A percentile compares a stretch with the other conserved stretches of the same genome.
These are phyloP conservation scores for Annulohypoxylon maeteangense DNA, from an alignment of 495 filamentous ascomycete genomes.

Conservation along the genomic window DNA sequence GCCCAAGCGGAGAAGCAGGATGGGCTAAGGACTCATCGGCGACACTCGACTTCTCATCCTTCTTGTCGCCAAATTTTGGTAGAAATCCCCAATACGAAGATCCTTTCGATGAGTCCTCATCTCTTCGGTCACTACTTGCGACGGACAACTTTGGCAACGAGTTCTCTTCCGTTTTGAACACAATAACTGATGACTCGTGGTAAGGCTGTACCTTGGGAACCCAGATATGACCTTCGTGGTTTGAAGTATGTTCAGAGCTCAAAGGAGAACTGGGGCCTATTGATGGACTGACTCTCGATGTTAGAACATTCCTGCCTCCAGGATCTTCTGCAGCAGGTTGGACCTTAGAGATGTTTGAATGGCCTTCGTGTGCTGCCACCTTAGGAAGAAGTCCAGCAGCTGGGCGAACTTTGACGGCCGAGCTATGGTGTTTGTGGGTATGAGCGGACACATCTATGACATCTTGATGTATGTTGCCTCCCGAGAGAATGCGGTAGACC, in stretches of 20 bases:
- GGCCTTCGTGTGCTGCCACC: slow-evolving; percentile 20
- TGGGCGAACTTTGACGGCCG: slow-evolving; percentile 49
- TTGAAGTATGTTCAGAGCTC: background rate
- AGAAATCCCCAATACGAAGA: slow-evolving; percentile 42
- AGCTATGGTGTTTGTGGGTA: slow-evolving; percentile 44
- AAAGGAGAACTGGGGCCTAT: slow-evolving; percentile 11
- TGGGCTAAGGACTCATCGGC: background rate
- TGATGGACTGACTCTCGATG: slow-evolving; percentile 21
- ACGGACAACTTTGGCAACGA: slow-evolving; percentile 5
- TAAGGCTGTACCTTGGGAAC: slow-evolving; percentile 36
- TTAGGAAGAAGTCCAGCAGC: slow-evolving; percentile 27
- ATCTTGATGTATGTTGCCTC: slow-evolving; percentile 44
- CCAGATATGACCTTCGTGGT: slow-evolving; percentile 35
- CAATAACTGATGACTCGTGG: slow-evolving; percentile 7
- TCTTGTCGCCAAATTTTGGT: slow-evolving; percentile 22
- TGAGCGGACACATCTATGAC: slow-evolving; percentile 46
- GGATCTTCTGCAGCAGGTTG: slow-evolving; percentile 8
- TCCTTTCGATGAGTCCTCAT: slow-evolving; percentile 22
- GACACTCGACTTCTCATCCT: slow-evolving; percentile 5
- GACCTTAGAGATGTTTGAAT: slow-evolving; percentile 30
- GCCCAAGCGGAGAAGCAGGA: background rate
- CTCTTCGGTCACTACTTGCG: background rate
- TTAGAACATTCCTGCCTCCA: background rate
- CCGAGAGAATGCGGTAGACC: slow-evolving; percentile 43
- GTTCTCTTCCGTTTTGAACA: slow-evolving; percentile 14